Percentiles rank a stretch among this genome's conserved stretches.
Conservation (phyloP, 768 basidiomycete species). For the Suillus spraguei region DNA sequence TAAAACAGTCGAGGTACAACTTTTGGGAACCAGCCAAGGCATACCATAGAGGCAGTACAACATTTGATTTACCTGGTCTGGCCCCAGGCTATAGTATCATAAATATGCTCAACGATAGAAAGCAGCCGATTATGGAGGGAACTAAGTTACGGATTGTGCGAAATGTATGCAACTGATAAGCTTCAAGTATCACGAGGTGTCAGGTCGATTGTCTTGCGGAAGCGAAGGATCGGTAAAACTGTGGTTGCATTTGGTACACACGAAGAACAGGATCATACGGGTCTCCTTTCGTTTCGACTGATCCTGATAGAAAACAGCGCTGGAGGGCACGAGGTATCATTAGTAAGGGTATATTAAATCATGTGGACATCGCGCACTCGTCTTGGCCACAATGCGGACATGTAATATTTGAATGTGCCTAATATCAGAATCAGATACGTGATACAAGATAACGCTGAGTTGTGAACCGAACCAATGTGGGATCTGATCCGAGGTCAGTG, state of each 20-base stretch:
- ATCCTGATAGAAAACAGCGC: slow-evolving; percentile 94
- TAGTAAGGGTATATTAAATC: neutral
- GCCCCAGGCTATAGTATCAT: neutral
- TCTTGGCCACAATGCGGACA: slow-evolving; percentile 84
- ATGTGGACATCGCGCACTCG: slow-evolving; percentile 57
- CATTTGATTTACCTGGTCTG: neutral
- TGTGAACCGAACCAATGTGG: slow-evolving; percentile 68
- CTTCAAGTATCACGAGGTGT: slow-evolving; percentile 31
- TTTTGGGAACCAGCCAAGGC: neutral
- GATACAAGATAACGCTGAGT: slow-evolving; percentile 1
- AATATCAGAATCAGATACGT: neutral
- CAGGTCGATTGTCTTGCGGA: slow-evolving; percentile 43
- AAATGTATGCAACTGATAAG: slow-evolving; percentile 13
- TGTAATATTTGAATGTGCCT: slow-evolving; percentile 83
- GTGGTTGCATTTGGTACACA: slow-evolving; percentile 81
- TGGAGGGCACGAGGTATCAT: slow-evolving; percentile 35
- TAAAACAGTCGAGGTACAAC: neutral
- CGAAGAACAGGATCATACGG: slow-evolving; percentile 91
- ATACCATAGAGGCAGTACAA: neutral
- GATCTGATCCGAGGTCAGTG: slow-evolving; percentile 83
- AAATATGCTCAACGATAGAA: too few relatives aligned
- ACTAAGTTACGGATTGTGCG: neutral
- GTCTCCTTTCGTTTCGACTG: slow-evolving; percentile 97
- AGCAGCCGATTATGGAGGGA: neutral
- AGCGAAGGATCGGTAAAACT: slow-evolving; percentile 73